These are phyloP conservation scores for Fusarium hostae DNA, from an alignment of 2,329 filamentous ascomycete species.

Conservation along the genomic window DNA sequence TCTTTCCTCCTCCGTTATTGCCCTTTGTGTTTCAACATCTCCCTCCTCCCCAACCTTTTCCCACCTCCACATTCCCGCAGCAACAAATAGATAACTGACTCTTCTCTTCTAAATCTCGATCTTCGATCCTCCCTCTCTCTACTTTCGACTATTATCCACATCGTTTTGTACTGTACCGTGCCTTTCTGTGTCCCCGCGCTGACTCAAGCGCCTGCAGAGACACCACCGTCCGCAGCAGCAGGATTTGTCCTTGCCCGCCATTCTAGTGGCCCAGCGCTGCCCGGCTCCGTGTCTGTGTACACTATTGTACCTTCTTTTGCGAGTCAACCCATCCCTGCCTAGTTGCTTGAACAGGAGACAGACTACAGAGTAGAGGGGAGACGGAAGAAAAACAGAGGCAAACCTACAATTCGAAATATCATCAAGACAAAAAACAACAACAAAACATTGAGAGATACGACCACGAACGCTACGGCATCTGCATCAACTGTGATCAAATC, in stretches of 20 bases:
- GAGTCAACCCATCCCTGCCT: slow-evolving; percentile 16
- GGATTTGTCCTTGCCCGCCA: slow-evolving; percentile 37
- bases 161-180: slow-evolving; percentile 3
- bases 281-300: slow-evolving; percentile 33
- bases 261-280: slow-evolving; percentile 41
- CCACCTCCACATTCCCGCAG: slow-evolving; percentile 28
- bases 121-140: slow-evolving; percentile 10
- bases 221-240: slow-evolving; percentile 38
- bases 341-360: slow-evolving; percentile 6
- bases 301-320: slow-evolving; percentile 26
- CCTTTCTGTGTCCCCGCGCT: slow-evolving; percentile 17
- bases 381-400: neutral
- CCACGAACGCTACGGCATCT: neutral
- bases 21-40: slow-evolving; percentile 27
- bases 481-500: neutral
- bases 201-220: slow-evolving; percentile 35
- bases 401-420: neutral
- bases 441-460: neutral
- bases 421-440: neutral
- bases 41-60: slow-evolving; percentile 26
- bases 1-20: slow-evolving; percentile 29
- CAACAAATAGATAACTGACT: slow-evolving; percentile 32
- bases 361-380: slow-evolving; percentile 6
- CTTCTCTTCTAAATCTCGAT: slow-evolving; percentile 16
- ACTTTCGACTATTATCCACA: slow-evolving; percentile 14